Evolutionary conservation across 805 yeast genomes (phyloP), one percentile per base, ranked within the genome.

Genomic region (Candida mattraensis): DNA sequence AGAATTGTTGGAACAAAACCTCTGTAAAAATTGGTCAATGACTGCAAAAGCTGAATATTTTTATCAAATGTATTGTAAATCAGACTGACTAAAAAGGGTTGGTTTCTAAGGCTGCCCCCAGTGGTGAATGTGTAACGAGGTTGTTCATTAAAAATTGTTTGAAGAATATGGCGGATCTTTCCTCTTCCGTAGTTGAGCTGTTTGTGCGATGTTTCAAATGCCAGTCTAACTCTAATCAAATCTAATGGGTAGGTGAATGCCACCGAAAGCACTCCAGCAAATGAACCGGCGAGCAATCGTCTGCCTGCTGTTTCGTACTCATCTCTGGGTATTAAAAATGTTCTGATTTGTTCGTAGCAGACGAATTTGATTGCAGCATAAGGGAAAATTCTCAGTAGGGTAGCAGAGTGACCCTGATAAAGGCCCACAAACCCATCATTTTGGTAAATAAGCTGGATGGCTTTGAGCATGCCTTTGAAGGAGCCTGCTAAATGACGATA

Each of bases 291-390:
- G 54, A 85, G 50, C 42, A 89, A 69, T 45, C 99, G 68, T 51
- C 98, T 74, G 22, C 72, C 64, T 3, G 85, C 87, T 1, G 95
- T 86, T 58, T 93, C 99, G 52, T 78, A 74, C 9, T 66, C 65
- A 39, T 77, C 81, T 33, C 72, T 67, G 3, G 96, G 96, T 33
- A 93, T 93, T 41, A 93, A 61, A 2, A 84, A 37, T 9, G 85
- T 70, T 43, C 99, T 66, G 30, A 89, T 78, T 60, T 93, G 98
- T 63, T 93, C 99, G 61, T 93, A 93, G 7, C 95, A 89, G 11
- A 93, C 96, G 60, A 91, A 93, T 59, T 93, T 93, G 53, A 93
- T 85, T 8, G 96, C 96, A 4, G 99, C 97, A 59, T 93, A 93
- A 1, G 99, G 99, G 59, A 93, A 91, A 3, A 93, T 87, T 44